Evolutionary conservation across 768 basidiomycete genomes (phyloP), one percentile per base, ranked within the genome.

Genomic region (Kwoniella sp.): DNA sequence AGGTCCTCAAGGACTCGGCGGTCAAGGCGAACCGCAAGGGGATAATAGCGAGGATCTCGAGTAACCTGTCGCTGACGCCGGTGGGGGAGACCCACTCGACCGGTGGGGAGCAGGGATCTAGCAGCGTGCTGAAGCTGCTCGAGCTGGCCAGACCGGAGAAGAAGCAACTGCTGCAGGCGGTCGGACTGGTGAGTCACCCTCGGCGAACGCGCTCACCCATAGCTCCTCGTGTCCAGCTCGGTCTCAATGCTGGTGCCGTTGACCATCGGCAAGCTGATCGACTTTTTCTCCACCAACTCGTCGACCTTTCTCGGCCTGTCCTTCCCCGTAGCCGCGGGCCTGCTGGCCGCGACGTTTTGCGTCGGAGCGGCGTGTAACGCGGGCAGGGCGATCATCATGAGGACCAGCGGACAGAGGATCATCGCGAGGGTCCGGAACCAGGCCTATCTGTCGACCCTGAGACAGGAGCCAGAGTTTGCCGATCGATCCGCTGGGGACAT

Each of bases 401-500:
- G 87, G 58, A 81, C 91, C 65, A 81, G 87, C 49, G 91, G 90
- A 38, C 90, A 93, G 73, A 79, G 92, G 34, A 98, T 98, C 59
- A 87, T 99, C 28, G 89, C 88, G 4, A 80, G 89, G 50, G 60
- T 71, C 23, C 42, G 92, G 25, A 84, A 91, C 74, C 79, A 81
- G 41, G 88, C 86, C 15, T 98, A 89, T 70, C 77, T 80, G 6
- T 86, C 88, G n/a, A 82, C 89, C 2, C 78, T 96, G 6, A 80
- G 79, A 46, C 89, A 95, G 73, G 92, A 96, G 72, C 85, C 93
- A 23, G 90, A 93, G 71, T 92, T 84, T 71, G 88, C 92, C 5
- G 92, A 95, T 71, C 82, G 81, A 32, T 89, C 89, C 2, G 89
- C 92, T 57, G 93, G 93, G 7, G 93, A 99, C 70, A 87, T 95